Evolutionary conservation across 2,329 filamentous ascomycete genomes (phyloP).

Genomic region (Aspergillus flavus): DNA sequence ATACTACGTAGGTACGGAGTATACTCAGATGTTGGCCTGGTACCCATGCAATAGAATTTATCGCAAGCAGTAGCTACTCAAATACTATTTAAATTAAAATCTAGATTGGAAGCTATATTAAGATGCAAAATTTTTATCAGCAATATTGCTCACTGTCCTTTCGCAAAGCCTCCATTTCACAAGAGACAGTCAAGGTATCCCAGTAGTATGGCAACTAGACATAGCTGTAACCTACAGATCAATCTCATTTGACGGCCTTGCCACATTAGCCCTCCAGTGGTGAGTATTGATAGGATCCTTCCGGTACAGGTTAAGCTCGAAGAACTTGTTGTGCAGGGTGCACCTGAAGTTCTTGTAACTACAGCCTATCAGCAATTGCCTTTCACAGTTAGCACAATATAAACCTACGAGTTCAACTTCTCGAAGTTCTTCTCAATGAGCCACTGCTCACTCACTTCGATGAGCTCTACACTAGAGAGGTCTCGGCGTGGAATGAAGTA

Average conservation of each 20-base stretch:
- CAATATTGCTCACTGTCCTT: not conserved
- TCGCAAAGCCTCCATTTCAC: not conserved
- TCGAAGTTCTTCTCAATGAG: slow-evolving; percentile 1
- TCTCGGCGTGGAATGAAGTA: not conserved
- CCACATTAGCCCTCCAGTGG: slow-evolving; percentile 1
- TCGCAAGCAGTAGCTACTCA: not conserved
- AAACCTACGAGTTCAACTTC: slow-evolving; percentile 5
- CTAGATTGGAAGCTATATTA: not conserved
- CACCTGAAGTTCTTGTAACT: slow-evolving; percentile 4
- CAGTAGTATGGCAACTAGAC: not conserved
- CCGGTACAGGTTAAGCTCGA: slow-evolving; percentile 1
- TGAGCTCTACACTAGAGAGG: not conserved
- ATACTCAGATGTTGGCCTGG: not conserved
- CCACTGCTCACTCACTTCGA: not conserved
- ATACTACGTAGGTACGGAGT: not conserved
- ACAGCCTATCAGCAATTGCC: not conserved
- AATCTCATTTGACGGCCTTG: not conserved
- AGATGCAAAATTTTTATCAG: not conserved
- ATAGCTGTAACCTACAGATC: not conserved
- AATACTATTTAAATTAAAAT: not conserved
- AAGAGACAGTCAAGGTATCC: not conserved
- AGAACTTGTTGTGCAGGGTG: slow-evolving; percentile 1
- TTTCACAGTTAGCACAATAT: not conserved
- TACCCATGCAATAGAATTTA: not conserved
- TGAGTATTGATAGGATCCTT: slow-evolving; percentile 2